Conservation (phyloP, 805 yeast genomes). For the Monosporozyma yasuniensis region DNA sequence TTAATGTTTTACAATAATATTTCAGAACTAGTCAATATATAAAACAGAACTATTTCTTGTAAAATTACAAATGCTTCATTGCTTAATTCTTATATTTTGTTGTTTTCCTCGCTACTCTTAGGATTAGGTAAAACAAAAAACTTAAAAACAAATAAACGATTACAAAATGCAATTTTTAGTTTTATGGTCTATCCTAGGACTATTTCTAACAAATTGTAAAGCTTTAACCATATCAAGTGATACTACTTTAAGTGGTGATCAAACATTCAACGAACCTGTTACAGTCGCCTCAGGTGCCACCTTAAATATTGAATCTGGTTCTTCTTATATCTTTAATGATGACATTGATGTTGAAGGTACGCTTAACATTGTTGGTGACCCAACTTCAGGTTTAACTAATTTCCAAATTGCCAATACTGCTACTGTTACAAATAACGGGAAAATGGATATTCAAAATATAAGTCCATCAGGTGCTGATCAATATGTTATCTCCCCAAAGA, state of each 20-base stretch:
- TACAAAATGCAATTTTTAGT: not conserved
- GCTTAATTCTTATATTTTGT: too few relatives aligned
- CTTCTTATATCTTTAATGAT: not conserved
- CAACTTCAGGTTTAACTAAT: not conserved
- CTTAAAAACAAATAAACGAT: too few relatives aligned
- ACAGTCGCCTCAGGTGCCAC: not conserved
- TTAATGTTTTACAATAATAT: too few relatives aligned
- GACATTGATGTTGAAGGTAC: not conserved
- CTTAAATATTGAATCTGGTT: not conserved
- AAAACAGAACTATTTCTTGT: too few relatives aligned
- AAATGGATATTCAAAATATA: not conserved
- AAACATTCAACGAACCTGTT: not conserved
- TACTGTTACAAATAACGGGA: not conserved
- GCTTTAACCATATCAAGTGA: not conserved
- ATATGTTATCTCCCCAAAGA: not conserved
- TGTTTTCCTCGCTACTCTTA: too few relatives aligned
- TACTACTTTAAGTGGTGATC: not conserved
- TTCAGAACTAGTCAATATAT: too few relatives aligned
- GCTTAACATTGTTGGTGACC: not conserved
- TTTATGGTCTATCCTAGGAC: not conserved
- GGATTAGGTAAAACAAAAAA: too few relatives aligned
- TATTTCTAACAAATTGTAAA: not conserved
- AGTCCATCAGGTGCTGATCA: not conserved
- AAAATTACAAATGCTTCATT: too few relatives aligned
- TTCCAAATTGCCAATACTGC: not conserved